Percentiles rank a stretch among this genome's conserved stretches.
Evolutionary conservation across 768 basidiomycete species (phyloP).

Genomic region (Termitomyces sp.): DNA sequence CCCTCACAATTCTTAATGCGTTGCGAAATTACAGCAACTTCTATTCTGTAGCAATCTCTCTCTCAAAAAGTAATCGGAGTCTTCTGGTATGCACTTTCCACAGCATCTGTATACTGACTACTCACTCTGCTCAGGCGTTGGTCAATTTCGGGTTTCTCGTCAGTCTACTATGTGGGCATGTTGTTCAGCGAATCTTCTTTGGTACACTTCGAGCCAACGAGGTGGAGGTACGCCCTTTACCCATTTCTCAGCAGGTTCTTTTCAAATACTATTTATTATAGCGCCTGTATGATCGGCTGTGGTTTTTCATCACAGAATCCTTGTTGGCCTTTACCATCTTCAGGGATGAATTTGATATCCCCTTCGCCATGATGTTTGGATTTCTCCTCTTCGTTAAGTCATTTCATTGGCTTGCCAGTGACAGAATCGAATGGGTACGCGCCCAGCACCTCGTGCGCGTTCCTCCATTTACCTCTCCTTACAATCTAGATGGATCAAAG

Average conservation of each 20-base stretch:
- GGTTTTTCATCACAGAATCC: slow-evolving; percentile 98
- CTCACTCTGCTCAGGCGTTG: slow-evolving; percentile 53
- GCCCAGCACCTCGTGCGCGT: background rate
- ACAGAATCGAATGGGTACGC: slow-evolving; percentile 92
- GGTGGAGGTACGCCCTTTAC: slow-evolving; percentile 64
- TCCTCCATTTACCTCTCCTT: slow-evolving; percentile 10
- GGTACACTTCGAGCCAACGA: slow-evolving; percentile 83
- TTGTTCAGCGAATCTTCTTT: slow-evolving; percentile 87
- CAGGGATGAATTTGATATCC: slow-evolving; percentile 89
- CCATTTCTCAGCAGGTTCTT: background rate
- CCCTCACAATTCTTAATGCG: slow-evolving; percentile 72
- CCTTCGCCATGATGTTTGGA: slow-evolving; percentile 93
- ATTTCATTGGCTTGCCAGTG: slow-evolving; percentile 95
- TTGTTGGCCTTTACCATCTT: slow-evolving; percentile 96
- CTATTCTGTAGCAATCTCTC: slow-evolving; percentile 87
- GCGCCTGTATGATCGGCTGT: slow-evolving; percentile 93
- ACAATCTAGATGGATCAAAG: slow-evolving; percentile 88
- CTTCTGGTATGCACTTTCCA: slow-evolving; percentile 59
- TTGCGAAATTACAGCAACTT: slow-evolving; percentile 85
- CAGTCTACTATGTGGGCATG: slow-evolving; percentile 68
- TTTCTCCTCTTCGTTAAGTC: slow-evolving; percentile 92
- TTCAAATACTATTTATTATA: slow-evolving; percentile 24
- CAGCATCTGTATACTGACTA: background rate
- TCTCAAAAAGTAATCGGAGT: slow-evolving; percentile 92
- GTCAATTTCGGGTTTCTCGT: slow-evolving; percentile 86